Percentiles rank a stretch among this genome's conserved stretches.
These are phyloP conservation scores for Yamadazyma dushanensis DNA, from an alignment of 1,139 yeast species.

Conservation along the genomic window DNA sequence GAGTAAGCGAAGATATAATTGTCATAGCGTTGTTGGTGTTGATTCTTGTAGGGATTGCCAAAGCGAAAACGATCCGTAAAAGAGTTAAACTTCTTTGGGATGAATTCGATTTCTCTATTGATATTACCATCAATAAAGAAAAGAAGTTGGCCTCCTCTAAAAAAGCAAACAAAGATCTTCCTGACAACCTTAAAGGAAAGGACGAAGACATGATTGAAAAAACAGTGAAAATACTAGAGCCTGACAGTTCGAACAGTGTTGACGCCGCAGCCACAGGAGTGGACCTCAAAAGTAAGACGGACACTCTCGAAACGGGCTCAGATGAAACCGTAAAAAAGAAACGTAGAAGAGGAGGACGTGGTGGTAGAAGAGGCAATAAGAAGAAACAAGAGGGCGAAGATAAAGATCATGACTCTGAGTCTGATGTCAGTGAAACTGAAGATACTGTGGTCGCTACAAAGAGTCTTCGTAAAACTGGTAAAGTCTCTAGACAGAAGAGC, in stretches of 20 bases:
- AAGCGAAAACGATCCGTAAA: constrained; percentile 31
- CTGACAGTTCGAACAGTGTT: no score
- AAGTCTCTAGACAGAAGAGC: constrained; percentile 17
- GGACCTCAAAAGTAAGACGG: no score
- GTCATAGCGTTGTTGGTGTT: constrained; percentile 36
- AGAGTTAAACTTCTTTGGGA: constrained; percentile 1
- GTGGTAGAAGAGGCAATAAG: constrained; percentile 60
- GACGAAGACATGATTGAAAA: background rate
- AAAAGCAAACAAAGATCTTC: background rate
- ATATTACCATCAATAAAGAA: constrained; percentile 10
- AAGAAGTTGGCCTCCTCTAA: no score
- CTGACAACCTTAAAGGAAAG: background rate
- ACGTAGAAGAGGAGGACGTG: constrained; percentile 84
- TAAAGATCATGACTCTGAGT: constrained; percentile 15
- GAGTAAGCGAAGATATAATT: constrained; percentile 51
- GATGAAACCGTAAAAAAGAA: constrained; percentile 32
- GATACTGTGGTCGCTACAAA: constrained; percentile 25
- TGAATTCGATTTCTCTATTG: constrained; percentile 23
- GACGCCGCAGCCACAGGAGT: no score
- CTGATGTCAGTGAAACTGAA: constrained; percentile 3
- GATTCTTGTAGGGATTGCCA: constrained; percentile 33
- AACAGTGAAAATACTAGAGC: background rate
- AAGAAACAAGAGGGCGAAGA: constrained; percentile 23
- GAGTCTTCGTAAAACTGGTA: constrained; percentile 26
- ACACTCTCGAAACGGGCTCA: background rate